These are phyloP conservation scores for Xylaria venustula DNA, from an alignment of 495 filamentous ascomycete species.

Conservation along the genomic window DNA sequence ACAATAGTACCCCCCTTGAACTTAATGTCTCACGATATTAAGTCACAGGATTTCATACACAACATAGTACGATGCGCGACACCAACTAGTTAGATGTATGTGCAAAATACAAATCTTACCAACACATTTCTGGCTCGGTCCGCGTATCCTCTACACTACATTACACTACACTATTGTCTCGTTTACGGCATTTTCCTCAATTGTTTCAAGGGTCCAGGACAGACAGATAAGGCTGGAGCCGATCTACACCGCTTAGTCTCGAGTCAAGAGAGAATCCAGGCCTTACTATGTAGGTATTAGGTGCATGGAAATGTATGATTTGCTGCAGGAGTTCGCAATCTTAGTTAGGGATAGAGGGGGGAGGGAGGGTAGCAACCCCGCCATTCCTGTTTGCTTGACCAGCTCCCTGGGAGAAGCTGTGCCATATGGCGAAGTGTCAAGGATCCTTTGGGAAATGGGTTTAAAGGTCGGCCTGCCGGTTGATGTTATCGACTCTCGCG, in stretches of 20 bases:
- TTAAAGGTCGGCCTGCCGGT: conserved; percentile 14
- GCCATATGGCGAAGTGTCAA: conserved; percentile 4
- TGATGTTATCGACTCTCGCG: not conserved
- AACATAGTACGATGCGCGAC: not conserved
- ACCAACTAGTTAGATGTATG: not conserved
- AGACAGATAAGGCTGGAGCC: conserved; percentile 12
- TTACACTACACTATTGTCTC: not conserved
- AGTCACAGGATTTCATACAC: not conserved
- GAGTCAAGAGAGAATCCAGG: not conserved
- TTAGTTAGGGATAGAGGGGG: conserved; percentile 1
- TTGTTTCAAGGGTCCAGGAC: conserved; percentile 10
- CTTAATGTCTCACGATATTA: conserved; percentile 6
- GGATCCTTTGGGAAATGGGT: conserved; percentile 9
- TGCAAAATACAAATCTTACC: conserved; percentile 6
- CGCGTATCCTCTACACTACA: not conserved
- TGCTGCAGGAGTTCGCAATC: conserved; percentile 14
- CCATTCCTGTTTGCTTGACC: conserved; percentile 1
- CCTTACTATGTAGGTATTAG: conserved; percentile 6
- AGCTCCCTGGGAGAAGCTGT: not conserved
- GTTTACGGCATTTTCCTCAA: not conserved
- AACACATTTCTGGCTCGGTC: conserved; percentile 1
- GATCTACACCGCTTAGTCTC: conserved; percentile 13
- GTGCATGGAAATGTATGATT: conserved; percentile 13
- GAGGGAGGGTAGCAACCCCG: conserved; percentile 5
- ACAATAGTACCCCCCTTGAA: not conserved